Conservation (phyloP, 2,329 filamentous ascomycete genomes). For the Scedosporium dehoogii region DNA sequence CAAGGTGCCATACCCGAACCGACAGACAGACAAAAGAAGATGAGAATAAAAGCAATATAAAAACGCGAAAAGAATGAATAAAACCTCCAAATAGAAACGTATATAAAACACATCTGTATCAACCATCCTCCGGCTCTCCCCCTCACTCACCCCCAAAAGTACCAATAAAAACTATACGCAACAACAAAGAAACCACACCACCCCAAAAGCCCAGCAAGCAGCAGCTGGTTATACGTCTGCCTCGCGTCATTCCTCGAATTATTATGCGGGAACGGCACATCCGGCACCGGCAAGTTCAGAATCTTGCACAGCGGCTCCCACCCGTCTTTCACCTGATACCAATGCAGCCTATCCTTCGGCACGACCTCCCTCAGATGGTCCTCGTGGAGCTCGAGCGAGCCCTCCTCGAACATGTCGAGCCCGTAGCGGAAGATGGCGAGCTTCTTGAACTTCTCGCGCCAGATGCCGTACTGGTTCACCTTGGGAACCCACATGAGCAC, state of each 20-base stretch:
- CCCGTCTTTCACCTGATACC: slow-evolving; percentile 23
- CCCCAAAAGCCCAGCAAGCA: not conserved
- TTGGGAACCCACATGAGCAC: slow-evolving; percentile 22
- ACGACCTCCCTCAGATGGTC: slow-evolving; percentile 21
- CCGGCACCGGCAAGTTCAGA: slow-evolving; percentile 21
- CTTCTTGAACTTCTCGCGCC: slow-evolving; percentile 14
- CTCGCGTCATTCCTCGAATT: slow-evolving; percentile 12
- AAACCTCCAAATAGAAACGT: not conserved
- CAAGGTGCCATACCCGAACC: too few species aligned
- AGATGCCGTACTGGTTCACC: slow-evolving; percentile 20
- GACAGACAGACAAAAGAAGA: too few species aligned
- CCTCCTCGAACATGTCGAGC: slow-evolving; percentile 13
- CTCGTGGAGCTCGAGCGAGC: slow-evolving; percentile 17
- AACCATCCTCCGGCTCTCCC: not conserved
- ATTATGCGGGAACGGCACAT: slow-evolving; percentile 24
- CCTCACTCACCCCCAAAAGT: not conserved
- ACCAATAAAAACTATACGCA: not conserved
- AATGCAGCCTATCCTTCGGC: slow-evolving; percentile 22
- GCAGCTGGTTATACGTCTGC: slow-evolving; percentile 6
- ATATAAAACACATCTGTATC: not conserved
- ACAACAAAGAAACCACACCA: slow-evolving; percentile 3
- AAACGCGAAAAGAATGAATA: not conserved
- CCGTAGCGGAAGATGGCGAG: slow-evolving; percentile 18
- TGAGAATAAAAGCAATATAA: not conserved
- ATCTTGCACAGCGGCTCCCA: slow-evolving; percentile 25